Conservation (phyloP, 148 eudicot genomes). For the Tetragonia tetragonoides region DNA sequence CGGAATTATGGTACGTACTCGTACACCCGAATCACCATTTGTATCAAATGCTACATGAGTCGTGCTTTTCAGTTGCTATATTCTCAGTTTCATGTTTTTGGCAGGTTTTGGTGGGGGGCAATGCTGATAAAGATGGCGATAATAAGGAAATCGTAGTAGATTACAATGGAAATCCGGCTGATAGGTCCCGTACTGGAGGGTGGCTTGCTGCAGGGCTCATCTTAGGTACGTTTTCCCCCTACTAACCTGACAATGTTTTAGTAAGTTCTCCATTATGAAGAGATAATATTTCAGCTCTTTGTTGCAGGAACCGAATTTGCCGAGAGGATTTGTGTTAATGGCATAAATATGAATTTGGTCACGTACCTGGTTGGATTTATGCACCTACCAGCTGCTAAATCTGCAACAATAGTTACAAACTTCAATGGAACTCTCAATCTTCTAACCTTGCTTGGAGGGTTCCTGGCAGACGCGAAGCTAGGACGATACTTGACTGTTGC, state of each 20-base stretch:
- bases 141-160: conserved; percentile 43
- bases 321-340: conserved; percentile 92
- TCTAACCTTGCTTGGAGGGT: conserved; percentile 82
- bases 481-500: conserved; percentile 91
- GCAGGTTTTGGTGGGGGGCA: conserved; percentile 55
- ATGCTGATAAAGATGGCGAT: conserved; percentile 38
- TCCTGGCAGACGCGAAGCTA: conserved; percentile 88
- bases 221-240: conserved; percentile 47
- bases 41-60: not conserved
- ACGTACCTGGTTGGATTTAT: conserved; percentile 77
- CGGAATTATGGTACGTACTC: conserved; percentile 28
- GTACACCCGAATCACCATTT: not conserved
- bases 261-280: not conserved
- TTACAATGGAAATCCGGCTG: conserved; percentile 70
- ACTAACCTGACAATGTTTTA: not conserved
- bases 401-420: conserved; percentile 91
- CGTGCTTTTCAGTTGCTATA: not conserved
- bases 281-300: not conserved
- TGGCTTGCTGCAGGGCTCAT: conserved; percentile 98
- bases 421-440: conserved; percentile 97
- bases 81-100: not conserved
- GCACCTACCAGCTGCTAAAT: conserved; percentile 85
- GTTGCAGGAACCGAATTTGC: conserved; percentile 76
- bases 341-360: conserved; percentile 89
- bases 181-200: conserved; percentile 75